Base-by-base conservation (phyloP, 2,329 filamentous ascomycete genomes). In the Hymenoscyphus infarciens region DNA sequence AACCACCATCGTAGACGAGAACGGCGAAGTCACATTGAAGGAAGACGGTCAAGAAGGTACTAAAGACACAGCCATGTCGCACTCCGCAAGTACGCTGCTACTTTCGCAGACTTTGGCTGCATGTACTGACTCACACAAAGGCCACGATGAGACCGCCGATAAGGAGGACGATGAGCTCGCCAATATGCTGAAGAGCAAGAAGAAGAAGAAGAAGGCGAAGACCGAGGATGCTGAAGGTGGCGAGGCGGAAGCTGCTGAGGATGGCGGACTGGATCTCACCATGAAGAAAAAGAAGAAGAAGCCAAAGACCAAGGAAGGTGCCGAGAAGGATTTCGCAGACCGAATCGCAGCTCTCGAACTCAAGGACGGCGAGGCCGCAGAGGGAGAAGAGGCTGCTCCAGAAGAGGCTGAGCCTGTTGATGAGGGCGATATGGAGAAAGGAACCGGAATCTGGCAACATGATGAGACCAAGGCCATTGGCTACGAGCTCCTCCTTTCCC, bases 401-500 rank as follows among this genome's bases (percentile, higher is more conserved):
- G 63, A 63, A 10, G 71, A 72, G 58, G 64, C 63, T 54, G 66
- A 66, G 56, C 63, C 67, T 6, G 66, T 68, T 16, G 72, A 73
- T 61, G 65, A 65, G 10, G 73, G 73, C 60, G 73, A 74, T 67
- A 75, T 75, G 73, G 70, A 73, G 59, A 73, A 75, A 63, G 73
- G 73, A 29, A 74, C 73, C 56, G 73, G 73, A 42, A 73, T 75
- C 64, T 81, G 72, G 72, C 67, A 71, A 69, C 73, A 75, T 64
- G 69, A 74, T 56, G 71, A 72, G 53, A 73, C 71, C 10, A 70
- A 67, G 52, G 59, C 87, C 68, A 92, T 98, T 78, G 87, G 84
- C 74, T 99, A 97, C 84, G 85, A 87, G 73, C 84, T 92, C 67
- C 87, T 99, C 58, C 87, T 98, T 69, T 85, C 83, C 74, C 91